phyloP scores from a whole-genome alignment of 116 monocot species.

The Trichopus zeylanicus region DNA sequence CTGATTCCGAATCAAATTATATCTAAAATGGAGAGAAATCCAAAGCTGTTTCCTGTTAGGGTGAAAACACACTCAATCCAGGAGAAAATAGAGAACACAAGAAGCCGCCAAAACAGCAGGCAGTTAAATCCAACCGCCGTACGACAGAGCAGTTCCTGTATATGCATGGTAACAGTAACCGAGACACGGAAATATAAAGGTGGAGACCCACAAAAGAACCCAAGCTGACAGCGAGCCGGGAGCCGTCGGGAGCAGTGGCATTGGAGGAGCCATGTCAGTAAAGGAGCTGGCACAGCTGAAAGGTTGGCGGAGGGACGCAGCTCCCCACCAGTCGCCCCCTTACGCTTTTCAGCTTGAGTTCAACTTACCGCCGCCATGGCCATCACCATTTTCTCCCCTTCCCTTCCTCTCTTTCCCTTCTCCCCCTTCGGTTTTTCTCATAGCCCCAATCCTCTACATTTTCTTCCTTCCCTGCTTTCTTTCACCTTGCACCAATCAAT shows the following conservation, averaged over 20 bases:
- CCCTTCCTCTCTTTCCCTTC: constrained; percentile 4
- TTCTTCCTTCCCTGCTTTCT: neutral
- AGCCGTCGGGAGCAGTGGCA: too few relatives aligned
- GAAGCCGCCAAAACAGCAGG: neutral
- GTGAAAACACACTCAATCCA: neutral
- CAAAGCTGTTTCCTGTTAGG: neutral
- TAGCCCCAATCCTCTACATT: neutral
- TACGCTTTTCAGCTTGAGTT: neutral
- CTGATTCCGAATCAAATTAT: too few relatives aligned
- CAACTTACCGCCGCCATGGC: constrained; percentile 3
- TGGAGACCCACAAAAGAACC: neutral
- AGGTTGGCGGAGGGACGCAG: constrained; percentile 6
- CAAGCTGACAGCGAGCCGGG: constrained; percentile 1
- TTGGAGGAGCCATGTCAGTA: constrained; percentile 16
- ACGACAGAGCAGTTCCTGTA: neutral
- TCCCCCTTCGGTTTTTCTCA: constrained; percentile 1
- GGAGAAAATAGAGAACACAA: neutral
- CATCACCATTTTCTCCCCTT: constrained; percentile 6
- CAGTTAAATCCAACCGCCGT: constrained; percentile 6
- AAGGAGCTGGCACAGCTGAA: constrained; percentile 13
- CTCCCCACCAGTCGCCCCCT: constrained; percentile 5
- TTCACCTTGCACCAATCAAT: neutral
- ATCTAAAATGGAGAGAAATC: too few relatives aligned
- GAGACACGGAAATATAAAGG: neutral
- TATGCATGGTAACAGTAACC: too few relatives aligned